phyloP scores from a whole-genome alignment of 805 yeast species.

The Teunomyces cretensis region DNA sequence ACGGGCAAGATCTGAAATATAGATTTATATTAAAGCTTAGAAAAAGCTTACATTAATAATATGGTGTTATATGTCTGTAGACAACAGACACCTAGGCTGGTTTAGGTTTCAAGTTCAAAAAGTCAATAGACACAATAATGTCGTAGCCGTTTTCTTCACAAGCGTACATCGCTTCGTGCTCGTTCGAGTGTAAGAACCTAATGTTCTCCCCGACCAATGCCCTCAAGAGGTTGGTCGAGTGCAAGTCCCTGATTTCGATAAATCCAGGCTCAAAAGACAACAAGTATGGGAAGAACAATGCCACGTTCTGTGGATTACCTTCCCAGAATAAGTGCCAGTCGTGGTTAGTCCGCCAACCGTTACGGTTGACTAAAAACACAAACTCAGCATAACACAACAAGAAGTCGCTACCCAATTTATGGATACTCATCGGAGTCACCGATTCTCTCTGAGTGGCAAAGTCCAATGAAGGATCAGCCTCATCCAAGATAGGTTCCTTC shows the following conservation, averaged over 20 bases:
- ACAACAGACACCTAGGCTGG: neutral
- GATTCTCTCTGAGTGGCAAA: conserved; percentile 80
- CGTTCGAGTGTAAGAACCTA: conserved; percentile 81
- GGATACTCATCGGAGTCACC: conserved; percentile 87
- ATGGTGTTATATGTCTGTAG: neutral
- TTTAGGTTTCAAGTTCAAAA: conserved; percentile 63
- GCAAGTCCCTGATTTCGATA: conserved; percentile 90
- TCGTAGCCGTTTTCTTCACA: conserved; percentile 91
- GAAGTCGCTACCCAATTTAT: conserved; percentile 80
- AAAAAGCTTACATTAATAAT: no score
- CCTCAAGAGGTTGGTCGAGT: conserved; percentile 78
- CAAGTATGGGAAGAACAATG: conserved; percentile 90
- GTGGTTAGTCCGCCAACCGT: conserved; percentile 95
- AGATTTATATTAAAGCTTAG: no score
- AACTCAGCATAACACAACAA: conserved; percentile 87
- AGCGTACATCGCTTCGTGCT: conserved; percentile 91
- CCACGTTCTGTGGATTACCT: conserved; percentile 89
- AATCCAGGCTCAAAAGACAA: conserved; percentile 87
- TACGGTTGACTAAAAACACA: conserved; percentile 89
- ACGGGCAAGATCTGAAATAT: no score
- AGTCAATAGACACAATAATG: conserved; percentile 88
- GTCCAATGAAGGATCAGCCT: conserved; percentile 97
- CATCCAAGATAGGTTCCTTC: conserved; percentile 88
- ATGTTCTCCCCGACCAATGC: conserved; percentile 93
- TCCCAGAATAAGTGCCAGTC: conserved; percentile 97